Percentiles rank a stretch among this genome's conserved stretches.
phyloP scores from a whole-genome alignment of 163 green algal genomes.

The Coccomyxa subellipsoidea region DNA sequence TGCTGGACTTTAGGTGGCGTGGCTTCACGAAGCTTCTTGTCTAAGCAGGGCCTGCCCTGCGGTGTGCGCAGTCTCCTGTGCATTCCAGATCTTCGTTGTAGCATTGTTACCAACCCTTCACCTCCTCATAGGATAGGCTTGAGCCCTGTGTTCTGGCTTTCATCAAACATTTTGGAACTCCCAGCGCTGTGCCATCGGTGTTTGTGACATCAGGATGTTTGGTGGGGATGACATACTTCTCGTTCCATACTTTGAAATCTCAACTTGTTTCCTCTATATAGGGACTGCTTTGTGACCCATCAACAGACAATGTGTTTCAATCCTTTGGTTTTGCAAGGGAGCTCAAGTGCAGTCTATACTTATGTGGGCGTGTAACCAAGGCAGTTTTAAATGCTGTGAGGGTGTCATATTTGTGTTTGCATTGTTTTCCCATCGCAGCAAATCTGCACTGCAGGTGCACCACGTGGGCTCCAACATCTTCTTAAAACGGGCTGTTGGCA shows the following conservation, averaged over 20 bases:
- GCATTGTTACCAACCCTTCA: neutral
- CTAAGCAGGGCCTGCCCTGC: neutral
- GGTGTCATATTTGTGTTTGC: too few relatives aligned
- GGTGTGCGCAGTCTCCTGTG: neutral
- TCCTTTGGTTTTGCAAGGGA: too few relatives aligned
- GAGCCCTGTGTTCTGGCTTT: neutral
- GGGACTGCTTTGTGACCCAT: neutral
- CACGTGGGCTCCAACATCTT: too few relatives aligned
- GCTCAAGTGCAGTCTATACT: too few relatives aligned
- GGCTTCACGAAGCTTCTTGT: constrained; percentile 1
- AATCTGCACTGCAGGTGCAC: too few relatives aligned
- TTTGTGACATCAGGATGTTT: neutral
- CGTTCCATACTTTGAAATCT: neutral
- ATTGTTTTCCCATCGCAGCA: too few relatives aligned
- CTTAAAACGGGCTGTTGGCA: too few relatives aligned
- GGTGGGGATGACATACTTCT: neutral
- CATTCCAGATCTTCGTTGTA: neutral
- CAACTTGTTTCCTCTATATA: neutral
- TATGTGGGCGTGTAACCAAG: too few relatives aligned
- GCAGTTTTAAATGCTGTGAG: too few relatives aligned
- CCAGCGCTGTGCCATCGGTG: neutral
- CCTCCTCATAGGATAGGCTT: neutral
- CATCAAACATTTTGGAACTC: neutral
- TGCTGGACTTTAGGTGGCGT: constrained; percentile 31
- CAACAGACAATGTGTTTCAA: too few relatives aligned